These are phyloP conservation scores for Bipolaris gigantea DNA, from an alignment of 2,329 filamentous ascomycete genomes.

Conservation along the genomic window DNA sequence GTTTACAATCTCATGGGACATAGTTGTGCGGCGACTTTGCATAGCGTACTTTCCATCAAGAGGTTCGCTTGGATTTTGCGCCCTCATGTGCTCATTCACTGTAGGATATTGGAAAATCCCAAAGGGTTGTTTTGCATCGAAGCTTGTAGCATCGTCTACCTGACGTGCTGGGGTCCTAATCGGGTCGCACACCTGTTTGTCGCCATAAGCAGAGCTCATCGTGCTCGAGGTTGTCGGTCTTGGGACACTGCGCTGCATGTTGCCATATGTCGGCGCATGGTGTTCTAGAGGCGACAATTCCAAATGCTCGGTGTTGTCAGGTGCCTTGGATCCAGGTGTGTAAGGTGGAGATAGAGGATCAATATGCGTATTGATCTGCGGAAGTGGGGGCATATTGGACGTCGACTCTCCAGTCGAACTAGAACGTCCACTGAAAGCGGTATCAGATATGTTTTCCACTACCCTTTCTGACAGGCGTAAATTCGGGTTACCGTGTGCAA, in stretches of 20 bases:
- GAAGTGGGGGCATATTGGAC: no score
- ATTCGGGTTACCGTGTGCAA: background rate
- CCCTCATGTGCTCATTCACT: no score
- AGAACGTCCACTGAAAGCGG: no score
- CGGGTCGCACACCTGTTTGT: background rate
- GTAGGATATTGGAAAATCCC: background rate
- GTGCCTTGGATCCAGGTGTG: background rate
- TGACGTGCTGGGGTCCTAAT: background rate
- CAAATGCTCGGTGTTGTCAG: background rate
- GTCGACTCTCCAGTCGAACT: no score
- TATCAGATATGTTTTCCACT: background rate
- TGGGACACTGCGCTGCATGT: background rate
- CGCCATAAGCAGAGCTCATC: background rate
- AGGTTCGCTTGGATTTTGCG: no score
- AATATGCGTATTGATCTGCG: background rate
- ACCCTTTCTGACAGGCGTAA: background rate
- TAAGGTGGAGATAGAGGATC: background rate
- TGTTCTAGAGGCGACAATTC: background rate
- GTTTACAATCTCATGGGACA: background rate
- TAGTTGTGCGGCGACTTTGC: background rate
- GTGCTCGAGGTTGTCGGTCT: background rate
- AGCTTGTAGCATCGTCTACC: background rate
- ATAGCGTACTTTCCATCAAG: background rate
- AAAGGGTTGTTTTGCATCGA: background rate
- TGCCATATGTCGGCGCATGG: background rate